phyloP scores from a whole-genome alignment of 495 filamentous ascomycete genomes.

The Bombardia bombarda region DNA sequence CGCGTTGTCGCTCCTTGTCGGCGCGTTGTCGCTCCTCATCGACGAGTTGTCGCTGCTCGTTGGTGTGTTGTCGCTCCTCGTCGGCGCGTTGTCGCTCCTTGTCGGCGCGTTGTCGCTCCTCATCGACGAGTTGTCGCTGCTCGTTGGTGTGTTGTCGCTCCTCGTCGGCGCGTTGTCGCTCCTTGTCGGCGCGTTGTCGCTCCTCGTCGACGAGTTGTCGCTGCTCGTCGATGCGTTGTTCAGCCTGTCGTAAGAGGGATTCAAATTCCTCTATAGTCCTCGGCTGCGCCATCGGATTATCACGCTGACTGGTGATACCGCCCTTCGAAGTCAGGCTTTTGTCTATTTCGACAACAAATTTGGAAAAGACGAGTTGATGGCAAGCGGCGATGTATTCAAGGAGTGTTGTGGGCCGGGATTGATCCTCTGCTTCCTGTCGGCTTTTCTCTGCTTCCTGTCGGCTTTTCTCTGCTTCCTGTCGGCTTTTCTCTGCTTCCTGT shows the following conservation, averaged over 20 bases:
- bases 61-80: background rate
- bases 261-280: slow-evolving; percentile 11
- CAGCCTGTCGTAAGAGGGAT: background rate
- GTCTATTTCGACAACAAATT: background rate
- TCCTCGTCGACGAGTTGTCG: background rate
- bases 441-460: background rate
- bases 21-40: background rate
- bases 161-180: background rate
- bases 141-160: background rate
- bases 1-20: background rate
- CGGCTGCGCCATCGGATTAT: too few relatives aligned
- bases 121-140: background rate
- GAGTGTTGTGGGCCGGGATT: background rate
- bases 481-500: background rate
- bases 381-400: too few relatives aligned
- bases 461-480: background rate
- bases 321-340: background rate
- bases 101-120: background rate
- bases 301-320: background rate
- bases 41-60: background rate
- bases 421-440: background rate
- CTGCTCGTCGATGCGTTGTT: background rate
- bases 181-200: background rate
- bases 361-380: too few relatives aligned
- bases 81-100: background rate